Evolutionary conservation across 2,329 filamentous ascomycete species (phyloP).

Genomic region (Ceratocystis huliohia): DNA sequence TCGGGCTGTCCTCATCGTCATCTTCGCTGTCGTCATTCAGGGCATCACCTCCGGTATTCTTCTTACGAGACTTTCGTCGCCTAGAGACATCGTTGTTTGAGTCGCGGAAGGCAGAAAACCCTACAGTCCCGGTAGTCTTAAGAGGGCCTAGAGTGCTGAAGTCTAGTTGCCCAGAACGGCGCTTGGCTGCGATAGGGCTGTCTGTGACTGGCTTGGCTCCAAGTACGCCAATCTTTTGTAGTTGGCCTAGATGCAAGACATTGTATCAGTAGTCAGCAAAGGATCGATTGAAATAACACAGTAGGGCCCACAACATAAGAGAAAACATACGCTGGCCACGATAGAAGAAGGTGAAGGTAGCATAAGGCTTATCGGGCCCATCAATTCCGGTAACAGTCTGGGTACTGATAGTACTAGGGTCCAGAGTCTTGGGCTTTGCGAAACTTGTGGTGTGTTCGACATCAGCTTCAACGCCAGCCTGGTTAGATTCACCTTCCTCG

Average conservation of each 20-base stretch:
- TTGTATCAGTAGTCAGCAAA: background rate
- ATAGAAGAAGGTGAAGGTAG: constrained; percentile 95
- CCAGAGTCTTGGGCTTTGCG: constrained; percentile 87
- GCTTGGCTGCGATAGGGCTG: constrained; percentile 51
- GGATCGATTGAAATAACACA: background rate
- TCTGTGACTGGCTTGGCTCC: constrained; percentile 52
- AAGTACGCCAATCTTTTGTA: constrained; percentile 91
- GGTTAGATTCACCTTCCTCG: constrained; percentile 35
- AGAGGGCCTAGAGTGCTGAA: constrained; percentile 75
- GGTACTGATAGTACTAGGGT: constrained; percentile 94
- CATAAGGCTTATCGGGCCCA: constrained; percentile 89
- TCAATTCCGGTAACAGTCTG: constrained; percentile 99
- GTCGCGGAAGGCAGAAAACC: constrained; percentile 80
- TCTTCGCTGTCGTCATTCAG: constrained; percentile 64
- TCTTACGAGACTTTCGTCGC: constrained; percentile 49
- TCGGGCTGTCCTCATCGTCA: constrained; percentile 53
- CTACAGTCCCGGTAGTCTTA: constrained; percentile 75
- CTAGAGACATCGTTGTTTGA: constrained; percentile 42
- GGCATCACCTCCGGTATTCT: constrained; percentile 47
- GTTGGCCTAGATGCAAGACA: constrained; percentile 51
- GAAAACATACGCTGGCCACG: constrained; percentile 73
- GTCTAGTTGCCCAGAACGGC: constrained; percentile 71
- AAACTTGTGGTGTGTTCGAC: constrained; percentile 97
- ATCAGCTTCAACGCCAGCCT: constrained; percentile 47
- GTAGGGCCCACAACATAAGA: background rate